Base-by-base conservation (phyloP, 1,284 basidiomycete genomes). In the Moesziomyces parantarcticus region DNA sequence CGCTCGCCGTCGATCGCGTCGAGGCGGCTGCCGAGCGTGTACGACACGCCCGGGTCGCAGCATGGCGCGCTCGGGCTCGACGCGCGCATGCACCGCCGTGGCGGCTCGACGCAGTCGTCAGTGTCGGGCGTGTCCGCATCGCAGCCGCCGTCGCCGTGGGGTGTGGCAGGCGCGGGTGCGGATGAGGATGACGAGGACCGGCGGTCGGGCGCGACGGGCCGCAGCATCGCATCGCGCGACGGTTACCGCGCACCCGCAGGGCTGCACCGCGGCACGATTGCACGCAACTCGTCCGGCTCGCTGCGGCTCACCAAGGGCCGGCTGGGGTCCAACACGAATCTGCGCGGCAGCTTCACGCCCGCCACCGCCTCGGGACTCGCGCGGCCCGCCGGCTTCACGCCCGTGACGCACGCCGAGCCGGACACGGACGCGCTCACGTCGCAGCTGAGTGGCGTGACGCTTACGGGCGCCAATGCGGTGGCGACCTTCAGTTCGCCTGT, bases 241-340 rank as follows among this genome's bases (percentile, higher is more conserved):
- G 66, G 54, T 6, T 67, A 67, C 32, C 50, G 70, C 0, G 47
- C 60, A 0, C 46, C 60, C 0, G 22, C 16, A 1, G 58, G 58
- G 2, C 45, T 61, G 16, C 50, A 51, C 5, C 36, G 68, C 2
- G 48, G 43, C 9, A 67, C 64, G 11, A 58, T 73, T 9, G 69
- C 52, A 7, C 44, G 69, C 8, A 64, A 64, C 36, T 67, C 63
- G 5, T 62, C 63, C 0, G 70, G 70, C 3, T 57, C 52, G 18
- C 41, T 73, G 40, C n/a, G 70, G 22, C 45, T 73, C 25, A 73
- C 70, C 0, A 67, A 68, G 23, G 60, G 70, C 0, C 40, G 57
- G 29, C 39, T 73, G 21, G 63, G 59, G 5, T 52, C 48, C n/a
- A 73, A 61, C 21, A 58, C 23, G 13, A 63, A 68, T 41, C 29